Evolutionary conservation across 1,284 basidiomycete genomes (phyloP).

Genomic region (Pyrrhoderma lamaoense): DNA sequence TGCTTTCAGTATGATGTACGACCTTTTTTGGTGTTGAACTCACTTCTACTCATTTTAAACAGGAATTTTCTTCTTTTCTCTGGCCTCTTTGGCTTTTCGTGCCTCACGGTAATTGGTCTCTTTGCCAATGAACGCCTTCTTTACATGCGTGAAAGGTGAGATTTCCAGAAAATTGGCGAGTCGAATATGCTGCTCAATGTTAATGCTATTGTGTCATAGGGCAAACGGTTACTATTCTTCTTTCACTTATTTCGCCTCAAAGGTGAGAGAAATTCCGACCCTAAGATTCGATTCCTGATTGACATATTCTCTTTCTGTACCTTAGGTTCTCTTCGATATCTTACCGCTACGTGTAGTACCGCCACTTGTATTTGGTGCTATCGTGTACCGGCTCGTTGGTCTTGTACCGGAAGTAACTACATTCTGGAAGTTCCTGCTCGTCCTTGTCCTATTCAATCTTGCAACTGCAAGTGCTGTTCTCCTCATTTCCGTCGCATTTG

Average conservation of each 20-base stretch:
- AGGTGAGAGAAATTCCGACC: constrained; percentile 36
- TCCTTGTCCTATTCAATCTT: constrained; percentile 90
- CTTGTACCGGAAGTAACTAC: constrained; percentile 82
- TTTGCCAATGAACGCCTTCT: constrained; percentile 93
- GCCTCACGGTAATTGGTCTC: constrained; percentile 83
- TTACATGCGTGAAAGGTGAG: constrained; percentile 91
- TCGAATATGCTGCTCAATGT: background rate
- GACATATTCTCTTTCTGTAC: background rate
- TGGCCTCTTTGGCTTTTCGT: constrained; percentile 96
- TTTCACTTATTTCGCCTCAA: constrained; percentile 92
- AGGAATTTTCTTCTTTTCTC: constrained; percentile 94
- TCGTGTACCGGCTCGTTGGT: constrained; percentile 90
- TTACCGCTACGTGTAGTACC: constrained; percentile 90
- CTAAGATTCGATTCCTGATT: constrained; percentile 9
- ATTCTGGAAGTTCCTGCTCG: constrained; percentile 98
- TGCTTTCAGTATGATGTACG: constrained; percentile 11
- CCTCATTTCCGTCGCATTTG: constrained; percentile 82
- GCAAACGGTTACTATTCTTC: constrained; percentile 97
- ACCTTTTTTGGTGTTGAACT: constrained; percentile 7
- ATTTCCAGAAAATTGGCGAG: background rate
- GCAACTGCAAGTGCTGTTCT: constrained; percentile 89
- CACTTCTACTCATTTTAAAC: constrained; percentile 19
- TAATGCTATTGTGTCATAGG: constrained; percentile 32
- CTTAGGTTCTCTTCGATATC: constrained; percentile 87
- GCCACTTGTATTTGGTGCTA: constrained; percentile 89